Percentiles rank a stretch among this genome's conserved stretches.
Evolutionary conservation across 2,329 filamentous ascomycete species (phyloP).

Genomic region (Aspergillus fischeri): DNA sequence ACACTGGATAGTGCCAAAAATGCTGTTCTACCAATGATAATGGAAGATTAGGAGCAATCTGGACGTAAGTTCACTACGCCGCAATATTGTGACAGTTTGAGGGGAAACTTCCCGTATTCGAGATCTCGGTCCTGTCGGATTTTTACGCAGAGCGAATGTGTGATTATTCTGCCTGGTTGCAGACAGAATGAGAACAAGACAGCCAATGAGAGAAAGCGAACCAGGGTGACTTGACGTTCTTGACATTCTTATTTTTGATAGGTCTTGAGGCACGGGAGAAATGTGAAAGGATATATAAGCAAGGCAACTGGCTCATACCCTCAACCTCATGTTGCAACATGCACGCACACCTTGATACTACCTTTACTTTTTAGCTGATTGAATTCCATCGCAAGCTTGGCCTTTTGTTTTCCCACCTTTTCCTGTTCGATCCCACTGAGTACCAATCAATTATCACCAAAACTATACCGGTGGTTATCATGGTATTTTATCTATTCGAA

Average conservation of each 20-base stretch:
- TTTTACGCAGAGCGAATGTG: neutral
- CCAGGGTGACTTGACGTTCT: neutral
- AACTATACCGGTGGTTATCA: too few relatives aligned
- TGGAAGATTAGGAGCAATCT: neutral
- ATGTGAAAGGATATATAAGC: too few relatives aligned
- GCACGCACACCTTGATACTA: too few relatives aligned
- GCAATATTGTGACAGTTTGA: neutral
- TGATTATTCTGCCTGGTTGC: neutral
- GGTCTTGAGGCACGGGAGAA: too few relatives aligned
- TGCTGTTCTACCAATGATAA: constrained; percentile 7
- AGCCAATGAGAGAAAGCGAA: neutral
- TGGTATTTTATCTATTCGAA: too few relatives aligned
- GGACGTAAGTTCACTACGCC: constrained; percentile 6
- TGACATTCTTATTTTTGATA: neutral
- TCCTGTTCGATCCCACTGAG: too few relatives aligned
- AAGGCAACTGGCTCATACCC: too few relatives aligned
- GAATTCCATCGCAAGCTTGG: too few relatives aligned
- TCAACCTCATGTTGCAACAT: too few relatives aligned
- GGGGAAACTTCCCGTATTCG: neutral
- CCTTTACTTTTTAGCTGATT: too few relatives aligned
- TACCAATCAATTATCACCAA: too few relatives aligned
- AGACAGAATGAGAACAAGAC: neutral
- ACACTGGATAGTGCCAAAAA: constrained; percentile 9
- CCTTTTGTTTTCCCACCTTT: too few relatives aligned
- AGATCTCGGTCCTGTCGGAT: neutral